Evolutionary conservation across 495 filamentous ascomycete species (phyloP).

Genomic region (Aspergillus funiculosus): DNA sequence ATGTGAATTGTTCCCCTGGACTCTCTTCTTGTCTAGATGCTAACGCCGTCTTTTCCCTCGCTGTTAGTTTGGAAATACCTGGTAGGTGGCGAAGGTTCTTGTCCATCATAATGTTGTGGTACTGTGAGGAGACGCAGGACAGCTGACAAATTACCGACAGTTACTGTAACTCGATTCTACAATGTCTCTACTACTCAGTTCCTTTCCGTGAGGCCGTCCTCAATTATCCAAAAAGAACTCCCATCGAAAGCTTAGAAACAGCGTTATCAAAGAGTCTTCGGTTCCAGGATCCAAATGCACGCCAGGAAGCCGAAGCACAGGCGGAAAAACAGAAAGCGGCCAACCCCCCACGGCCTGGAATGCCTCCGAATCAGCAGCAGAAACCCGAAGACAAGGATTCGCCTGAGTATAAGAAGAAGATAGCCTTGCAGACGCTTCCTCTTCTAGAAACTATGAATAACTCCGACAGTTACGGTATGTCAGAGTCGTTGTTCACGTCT

Average conservation of each 20-base stretch:
- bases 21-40: slow-evolving; percentile 19
- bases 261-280: slow-evolving; percentile 41
- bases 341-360: slow-evolving; percentile 38
- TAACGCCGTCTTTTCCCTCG: slow-evolving; percentile 11
- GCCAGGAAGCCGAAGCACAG: slow-evolving; percentile 39
- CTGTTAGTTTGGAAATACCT: slow-evolving; percentile 88
- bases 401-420: slow-evolving; percentile 94
- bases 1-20: slow-evolving; percentile 54
- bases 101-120: neutral
- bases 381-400: slow-evolving; percentile 76
- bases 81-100: slow-evolving; percentile 58
- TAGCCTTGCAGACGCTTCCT: slow-evolving; percentile 79
- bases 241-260: slow-evolving; percentile 47
- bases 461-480: slow-evolving; percentile 78
- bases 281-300: slow-evolving; percentile 40
- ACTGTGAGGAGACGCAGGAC: neutral
- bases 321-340: slow-evolving; percentile 41
- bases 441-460: slow-evolving; percentile 78
- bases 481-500: slow-evolving; percentile 87
- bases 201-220: slow-evolving; percentile 94
- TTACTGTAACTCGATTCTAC: slow-evolving; percentile 96
- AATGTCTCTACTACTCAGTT: slow-evolving; percentile 92
- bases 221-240: slow-evolving; percentile 71
- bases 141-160: slow-evolving; percentile 39
- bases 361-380: slow-evolving; percentile 51